phyloP scores from a whole-genome alignment of 2,329 filamentous ascomycete genomes.

The Exophiala aquamarina region DNA sequence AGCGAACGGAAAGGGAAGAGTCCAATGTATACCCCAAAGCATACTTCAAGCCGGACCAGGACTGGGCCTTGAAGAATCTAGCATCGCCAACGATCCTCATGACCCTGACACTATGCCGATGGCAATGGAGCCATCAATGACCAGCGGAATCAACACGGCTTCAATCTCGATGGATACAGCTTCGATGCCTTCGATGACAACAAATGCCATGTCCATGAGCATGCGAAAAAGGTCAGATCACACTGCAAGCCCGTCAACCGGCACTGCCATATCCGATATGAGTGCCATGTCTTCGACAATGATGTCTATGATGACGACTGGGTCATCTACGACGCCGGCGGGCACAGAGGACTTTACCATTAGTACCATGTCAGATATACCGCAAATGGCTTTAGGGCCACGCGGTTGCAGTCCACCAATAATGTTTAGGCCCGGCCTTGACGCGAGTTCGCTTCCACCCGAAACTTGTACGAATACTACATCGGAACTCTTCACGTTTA shows the following conservation, averaged over 20 bases:
- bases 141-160: constrained; percentile 4
- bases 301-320: constrained; percentile 9
- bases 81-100: constrained; percentile 14
- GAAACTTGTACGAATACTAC: constrained; percentile 23
- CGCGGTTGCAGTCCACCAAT: constrained; percentile 21
- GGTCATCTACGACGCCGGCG: constrained; percentile 3
- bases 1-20: constrained; percentile 20
- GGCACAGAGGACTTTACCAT: constrained; percentile 3
- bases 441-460: constrained; percentile 20
- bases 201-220: constrained; percentile 12
- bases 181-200: constrained; percentile 8
- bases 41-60: constrained; percentile 20
- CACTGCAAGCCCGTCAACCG: constrained; percentile 5
- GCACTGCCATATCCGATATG: constrained; percentile 11
- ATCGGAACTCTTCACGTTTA: constrained; percentile 11
- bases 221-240: constrained; percentile 12
- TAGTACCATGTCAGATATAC: constrained; percentile 8
- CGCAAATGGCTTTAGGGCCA: constrained; percentile 16
- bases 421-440: constrained; percentile 23
- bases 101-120: constrained; percentile 10
- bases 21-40: constrained; percentile 21
- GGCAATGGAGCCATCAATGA: constrained; percentile 5
- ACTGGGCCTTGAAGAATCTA: constrained; percentile 16
- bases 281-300: constrained; percentile 9
- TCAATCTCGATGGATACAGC: constrained; percentile 11